Evolutionary conservation across 306 rosid species (phyloP).

Genomic region (Begonia fuchsioides): DNA sequence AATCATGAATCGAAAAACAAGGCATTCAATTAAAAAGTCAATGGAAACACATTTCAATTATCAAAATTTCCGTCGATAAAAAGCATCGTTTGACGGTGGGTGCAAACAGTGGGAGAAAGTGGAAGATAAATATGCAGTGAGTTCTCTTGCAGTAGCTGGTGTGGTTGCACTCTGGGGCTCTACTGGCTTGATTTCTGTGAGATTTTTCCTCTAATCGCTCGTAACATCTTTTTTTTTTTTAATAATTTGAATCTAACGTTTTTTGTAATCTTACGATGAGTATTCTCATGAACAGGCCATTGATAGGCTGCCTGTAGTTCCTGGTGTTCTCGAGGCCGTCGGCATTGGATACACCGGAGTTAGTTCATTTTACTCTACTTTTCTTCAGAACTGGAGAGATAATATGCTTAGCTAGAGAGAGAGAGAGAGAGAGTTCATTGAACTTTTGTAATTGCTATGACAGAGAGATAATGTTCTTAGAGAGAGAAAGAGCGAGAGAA

Average conservation of each 20-base stretch:
- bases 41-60: no score
- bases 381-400: neutral
- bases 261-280: neutral
- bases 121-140: slow-evolving; percentile 86
- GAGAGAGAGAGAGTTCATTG: no score
- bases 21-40: no score
- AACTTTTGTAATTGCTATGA: no score
- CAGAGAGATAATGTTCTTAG: no score
- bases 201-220: slow-evolving; percentile 4
- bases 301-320: slow-evolving; percentile 84
- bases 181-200: slow-evolving; percentile 61
- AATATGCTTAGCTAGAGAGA: no score
- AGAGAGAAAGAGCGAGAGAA: no score
- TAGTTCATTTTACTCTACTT: slow-evolving; percentile 11
- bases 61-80: no score
- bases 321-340: slow-evolving; percentile 69
- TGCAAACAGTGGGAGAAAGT: slow-evolving; percentile 71
- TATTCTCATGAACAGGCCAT: slow-evolving; percentile 45
- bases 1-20: no score
- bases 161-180: slow-evolving; percentile 55
- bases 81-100: slow-evolving; percentile 2
- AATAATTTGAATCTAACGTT: neutral
- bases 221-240: neutral
- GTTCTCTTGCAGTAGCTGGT: slow-evolving; percentile 47
- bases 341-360: slow-evolving; percentile 94